A percentile compares a stretch with the other conserved stretches of the same genome.
Evolutionary conservation across 352 stramenopile species (phyloP).

Genomic region (Phytophthora tubulina): DNA sequence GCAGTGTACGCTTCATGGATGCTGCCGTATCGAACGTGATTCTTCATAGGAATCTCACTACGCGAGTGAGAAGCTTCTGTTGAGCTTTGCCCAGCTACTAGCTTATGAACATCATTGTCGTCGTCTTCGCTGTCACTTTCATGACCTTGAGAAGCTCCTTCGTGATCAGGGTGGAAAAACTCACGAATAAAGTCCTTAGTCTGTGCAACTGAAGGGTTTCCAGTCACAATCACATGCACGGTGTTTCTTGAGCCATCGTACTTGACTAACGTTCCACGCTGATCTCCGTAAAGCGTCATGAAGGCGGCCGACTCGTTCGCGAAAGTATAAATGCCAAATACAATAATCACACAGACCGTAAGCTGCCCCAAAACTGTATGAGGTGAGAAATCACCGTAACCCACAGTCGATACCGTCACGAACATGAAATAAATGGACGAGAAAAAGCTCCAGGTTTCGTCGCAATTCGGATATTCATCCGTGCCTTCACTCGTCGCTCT

Average conservation of each 20-base stretch:
- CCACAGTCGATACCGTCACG: conserved; percentile 89
- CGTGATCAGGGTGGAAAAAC: conserved; percentile 90
- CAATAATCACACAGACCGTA: conserved; percentile 85
- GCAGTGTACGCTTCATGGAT: conserved; percentile 42
- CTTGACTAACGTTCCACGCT: conserved; percentile 58
- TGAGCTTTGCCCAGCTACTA: conserved; percentile 8
- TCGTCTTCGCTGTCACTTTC: conserved; percentile 30
- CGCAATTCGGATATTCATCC: conserved; percentile 60
- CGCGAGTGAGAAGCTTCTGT: conserved; percentile 20
- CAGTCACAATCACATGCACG: conserved; percentile 87
- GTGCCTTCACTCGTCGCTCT: conserved; percentile 63
- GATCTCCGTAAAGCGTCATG: conserved; percentile 79
- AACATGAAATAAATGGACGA: conserved; percentile 93
- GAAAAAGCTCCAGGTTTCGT: conserved; percentile 89
- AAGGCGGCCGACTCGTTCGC: conserved; percentile 85
- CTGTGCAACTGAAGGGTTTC: conserved; percentile 80
- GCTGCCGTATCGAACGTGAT: conserved; percentile 32
- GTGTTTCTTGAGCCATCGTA: conserved; percentile 79
- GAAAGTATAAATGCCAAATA: conserved; percentile 90
- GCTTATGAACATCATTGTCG: conserved; percentile 16
- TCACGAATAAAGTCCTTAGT: conserved; percentile 90
- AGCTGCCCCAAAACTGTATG: conserved; percentile 85
- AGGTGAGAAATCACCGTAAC: conserved; percentile 88
- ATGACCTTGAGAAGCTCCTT: conserved; percentile 50
- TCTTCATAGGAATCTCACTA: conserved; percentile 28